Evolutionary conservation across 2,329 filamentous ascomycete genomes (phyloP), one percentile per base, ranked within the genome.

Genomic region (Geosmithia morbida): DNA sequence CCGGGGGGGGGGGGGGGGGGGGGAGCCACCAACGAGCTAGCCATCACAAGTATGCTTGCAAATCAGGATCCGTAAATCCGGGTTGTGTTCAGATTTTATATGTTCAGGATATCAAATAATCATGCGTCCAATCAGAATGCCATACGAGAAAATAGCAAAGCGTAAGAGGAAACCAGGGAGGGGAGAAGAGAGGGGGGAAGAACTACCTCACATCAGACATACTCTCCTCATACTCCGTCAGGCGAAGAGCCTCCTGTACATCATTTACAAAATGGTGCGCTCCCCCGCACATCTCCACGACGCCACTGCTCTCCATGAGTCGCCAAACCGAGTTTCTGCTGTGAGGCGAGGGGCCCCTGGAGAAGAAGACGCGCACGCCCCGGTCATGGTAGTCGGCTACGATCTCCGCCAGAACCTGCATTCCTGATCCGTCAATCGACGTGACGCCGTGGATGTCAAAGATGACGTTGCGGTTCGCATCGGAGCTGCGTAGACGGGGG

Each of bases 371-470:
- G 2, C 78, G 69, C 1, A 90, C 87, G 1, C 83, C 85, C 4
- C 83, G 72, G 33, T 84, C 75, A n/a, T 81, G 71, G 61, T 97
- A 97, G 29, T 71, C 75, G 44, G 79, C 70, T 16, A 98, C 87
- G 54, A 97, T 97, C 64, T 97, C 92, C 44, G 79, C 76, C 2
- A 98, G 70, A 1, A 97, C 90, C 65, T 97, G 92, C 0, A 87
- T 85, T 1, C 90, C 92, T 0, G 88, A 94, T 6, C 88, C 92
- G 60, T 98, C 92, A 56, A 98, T 81, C 26, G 84, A 85, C 0
- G 89, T 95, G 2, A 98, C 92, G n/a, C 92, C 92, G 55, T 97
- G 90, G 7, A 97, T 88, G 60, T 98, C 92, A 57, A 98, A 97
- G 51, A 98, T 88, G 62, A 98, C 74, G 59, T 95, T 96, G 55